phyloP scores from a whole-genome alignment of 2,329 filamentous ascomycete genomes.

The Diaporthe helianthi region DNA sequence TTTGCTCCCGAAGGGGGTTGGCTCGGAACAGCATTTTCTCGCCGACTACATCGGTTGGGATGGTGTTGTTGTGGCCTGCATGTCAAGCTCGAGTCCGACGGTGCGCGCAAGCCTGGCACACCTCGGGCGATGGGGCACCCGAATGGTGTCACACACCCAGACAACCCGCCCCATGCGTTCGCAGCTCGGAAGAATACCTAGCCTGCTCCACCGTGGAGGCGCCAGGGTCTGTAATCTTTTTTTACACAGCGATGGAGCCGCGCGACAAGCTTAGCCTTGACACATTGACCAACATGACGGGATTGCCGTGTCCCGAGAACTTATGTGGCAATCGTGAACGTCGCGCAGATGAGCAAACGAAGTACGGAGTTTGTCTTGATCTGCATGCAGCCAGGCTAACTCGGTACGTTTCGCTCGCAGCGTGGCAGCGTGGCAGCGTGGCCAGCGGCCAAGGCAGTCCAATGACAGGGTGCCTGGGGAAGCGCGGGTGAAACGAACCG shows the following conservation, averaged over 20 bases:
- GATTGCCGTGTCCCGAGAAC: neutral
- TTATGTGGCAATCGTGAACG: neutral
- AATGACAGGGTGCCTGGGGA: conserved; percentile 3
- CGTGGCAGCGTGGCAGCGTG: too few species aligned
- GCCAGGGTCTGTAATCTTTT: neutral
- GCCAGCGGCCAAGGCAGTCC: neutral
- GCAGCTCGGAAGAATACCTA: conserved; percentile 15
- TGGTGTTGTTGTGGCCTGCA: neutral
- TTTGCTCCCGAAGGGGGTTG: neutral
- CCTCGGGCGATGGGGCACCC: too few species aligned
- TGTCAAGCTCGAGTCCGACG: neutral
- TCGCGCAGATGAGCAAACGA: conserved; percentile 2
- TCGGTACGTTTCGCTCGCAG: conserved; percentile 18
- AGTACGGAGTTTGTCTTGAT: neutral
- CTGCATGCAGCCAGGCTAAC: conserved; percentile 18
- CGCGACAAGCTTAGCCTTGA: conserved; percentile 27
- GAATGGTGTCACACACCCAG: neutral
- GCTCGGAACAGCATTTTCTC: neutral
- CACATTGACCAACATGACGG: conserved; percentile 8
- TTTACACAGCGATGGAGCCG: conserved; percentile 17
- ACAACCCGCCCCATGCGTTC: conserved; percentile 21
- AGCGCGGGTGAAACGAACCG: conserved; percentile 24
- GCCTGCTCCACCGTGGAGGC: conserved; percentile 18
- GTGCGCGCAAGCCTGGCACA: neutral
- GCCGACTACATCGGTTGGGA: neutral